Evolutionary conservation across 2,329 filamentous ascomycete species (phyloP).

Genomic region (Fusarium abutilonis): DNA sequence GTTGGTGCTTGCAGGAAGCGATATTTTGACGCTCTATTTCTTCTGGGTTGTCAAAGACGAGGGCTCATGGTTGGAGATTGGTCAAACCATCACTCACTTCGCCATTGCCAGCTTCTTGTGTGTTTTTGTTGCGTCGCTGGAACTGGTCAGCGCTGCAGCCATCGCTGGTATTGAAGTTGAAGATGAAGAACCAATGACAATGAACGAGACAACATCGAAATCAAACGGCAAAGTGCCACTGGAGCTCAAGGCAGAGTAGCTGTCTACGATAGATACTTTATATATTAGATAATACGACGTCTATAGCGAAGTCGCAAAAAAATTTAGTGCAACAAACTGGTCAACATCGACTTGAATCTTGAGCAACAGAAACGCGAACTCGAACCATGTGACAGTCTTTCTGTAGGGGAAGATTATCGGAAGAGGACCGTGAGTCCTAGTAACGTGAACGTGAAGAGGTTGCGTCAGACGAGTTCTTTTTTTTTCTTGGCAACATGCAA

Average conservation of each 20-base stretch:
- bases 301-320: not conserved
- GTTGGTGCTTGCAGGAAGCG: conserved; percentile 89
- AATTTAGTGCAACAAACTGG: not conserved
- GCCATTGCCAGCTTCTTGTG: conserved; percentile 89
- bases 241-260: conserved; percentile 14
- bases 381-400: conserved; percentile 10
- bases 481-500: conserved; percentile 31
- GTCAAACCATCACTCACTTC: conserved; percentile 95
- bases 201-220: conserved; percentile 16
- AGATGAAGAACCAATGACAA: conserved; percentile 18
- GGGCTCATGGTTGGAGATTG: conserved; percentile 96
- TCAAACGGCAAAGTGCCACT: conserved; percentile 30
- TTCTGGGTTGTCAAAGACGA: conserved; percentile 98
- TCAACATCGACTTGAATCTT: too few relatives aligned
- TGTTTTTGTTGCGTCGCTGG: conserved; percentile 88
- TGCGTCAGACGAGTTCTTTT: conserved; percentile 11
- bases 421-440: conserved; percentile 43
- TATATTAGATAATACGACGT: conserved; percentile 7
- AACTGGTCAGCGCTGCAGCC: conserved; percentile 85
- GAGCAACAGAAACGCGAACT: not conserved
- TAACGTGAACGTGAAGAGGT: conserved; percentile 18
- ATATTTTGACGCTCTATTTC: conserved; percentile 93
- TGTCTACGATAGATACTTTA: not conserved
- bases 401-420: conserved; percentile 32
- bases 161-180: conserved; percentile 81